phyloP scores from a whole-genome alignment of 2,329 filamentous ascomycete species.

The Fusarium sp. region DNA sequence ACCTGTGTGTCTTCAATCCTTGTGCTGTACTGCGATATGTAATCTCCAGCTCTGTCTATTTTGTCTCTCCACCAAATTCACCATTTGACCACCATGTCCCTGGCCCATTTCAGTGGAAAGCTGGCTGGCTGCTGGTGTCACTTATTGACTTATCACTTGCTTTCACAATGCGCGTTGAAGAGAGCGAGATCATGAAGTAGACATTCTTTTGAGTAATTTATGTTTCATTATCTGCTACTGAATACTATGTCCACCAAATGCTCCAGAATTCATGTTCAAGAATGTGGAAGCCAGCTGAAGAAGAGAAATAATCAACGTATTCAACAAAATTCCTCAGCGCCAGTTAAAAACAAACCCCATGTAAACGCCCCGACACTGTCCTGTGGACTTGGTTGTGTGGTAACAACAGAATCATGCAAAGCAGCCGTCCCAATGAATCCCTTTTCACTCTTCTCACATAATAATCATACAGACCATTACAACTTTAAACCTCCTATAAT shows the following conservation, averaged over 20 bases:
- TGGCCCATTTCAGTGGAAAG: neutral
- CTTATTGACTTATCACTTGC: neutral
- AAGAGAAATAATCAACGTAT: constrained; percentile 1
- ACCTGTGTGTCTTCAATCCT: neutral
- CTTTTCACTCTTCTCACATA: constrained; percentile 19
- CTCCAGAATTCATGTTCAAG: constrained; percentile 8
- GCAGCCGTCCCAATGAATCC: constrained; percentile 15
- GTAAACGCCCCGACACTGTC: constrained; percentile 26
- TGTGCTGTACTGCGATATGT: neutral
- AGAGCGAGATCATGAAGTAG: neutral
- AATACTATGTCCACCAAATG: constrained; percentile 22
- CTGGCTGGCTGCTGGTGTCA: neutral
- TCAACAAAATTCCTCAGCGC: constrained; percentile 11
- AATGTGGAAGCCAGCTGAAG: constrained; percentile 15
- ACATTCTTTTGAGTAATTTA: constrained; percentile 9
- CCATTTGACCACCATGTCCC: neutral
- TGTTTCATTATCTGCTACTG: constrained; percentile 22
- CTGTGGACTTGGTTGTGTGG: constrained; percentile 20
- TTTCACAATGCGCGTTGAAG: neutral
- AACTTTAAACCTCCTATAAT: constrained; percentile 11
- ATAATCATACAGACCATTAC: constrained; percentile 42
- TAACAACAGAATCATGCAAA: constrained; percentile 37
- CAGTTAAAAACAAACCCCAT: constrained; percentile 4
- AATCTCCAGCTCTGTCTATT: constrained; percentile 1
- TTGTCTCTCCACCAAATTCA: constrained; percentile 7